Conservation (phyloP, 208 protist species). For the Acanthamoeba rhysodes region DNA sequence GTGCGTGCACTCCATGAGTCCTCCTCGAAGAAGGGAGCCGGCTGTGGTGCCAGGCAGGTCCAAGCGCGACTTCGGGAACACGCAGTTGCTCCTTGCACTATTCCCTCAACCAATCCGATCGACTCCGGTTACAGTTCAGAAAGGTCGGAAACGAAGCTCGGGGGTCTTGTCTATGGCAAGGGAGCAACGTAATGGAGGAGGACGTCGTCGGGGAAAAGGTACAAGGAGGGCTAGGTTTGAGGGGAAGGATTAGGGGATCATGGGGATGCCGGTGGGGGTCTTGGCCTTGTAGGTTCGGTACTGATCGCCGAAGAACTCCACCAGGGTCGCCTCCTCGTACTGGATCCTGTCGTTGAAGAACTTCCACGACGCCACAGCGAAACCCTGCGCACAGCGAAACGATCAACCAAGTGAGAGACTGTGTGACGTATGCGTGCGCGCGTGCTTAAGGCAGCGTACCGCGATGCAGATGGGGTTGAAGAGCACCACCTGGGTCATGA, state of each 20-base stretch:
- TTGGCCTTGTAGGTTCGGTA: constrained; percentile 92
- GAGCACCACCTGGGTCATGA: constrained; percentile 95
- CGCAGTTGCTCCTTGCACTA: too few relatives aligned
- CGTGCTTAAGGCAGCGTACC: neutral
- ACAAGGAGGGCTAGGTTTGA: too few relatives aligned
- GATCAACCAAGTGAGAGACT: neutral
- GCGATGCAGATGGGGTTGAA: constrained; percentile 94
- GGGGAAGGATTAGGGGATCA: constrained; percentile 84
- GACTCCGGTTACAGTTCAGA: too few relatives aligned
- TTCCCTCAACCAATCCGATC: too few relatives aligned
- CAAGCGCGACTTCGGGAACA: too few relatives aligned
- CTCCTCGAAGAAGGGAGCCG: too few relatives aligned
- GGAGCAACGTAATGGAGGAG: too few relatives aligned
- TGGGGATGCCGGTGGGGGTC: constrained; percentile 94
- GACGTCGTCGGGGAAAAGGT: too few relatives aligned
- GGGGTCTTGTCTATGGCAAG: too few relatives aligned
- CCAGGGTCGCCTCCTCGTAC: constrained; percentile 93
- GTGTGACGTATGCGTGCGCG: neutral
- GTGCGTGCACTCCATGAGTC: too few relatives aligned
- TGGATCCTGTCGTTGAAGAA: constrained; percentile 95
- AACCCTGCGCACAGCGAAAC: constrained; percentile 80
- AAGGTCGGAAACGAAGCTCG: too few relatives aligned
- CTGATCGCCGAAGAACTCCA: constrained; percentile 93
- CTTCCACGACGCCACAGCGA: constrained; percentile 92
- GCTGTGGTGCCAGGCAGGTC: too few relatives aligned